These are phyloP conservation scores for Saccharomycopsis hybrid DNA, from an alignment of 1,139 yeast species.

Conservation along the genomic window DNA sequence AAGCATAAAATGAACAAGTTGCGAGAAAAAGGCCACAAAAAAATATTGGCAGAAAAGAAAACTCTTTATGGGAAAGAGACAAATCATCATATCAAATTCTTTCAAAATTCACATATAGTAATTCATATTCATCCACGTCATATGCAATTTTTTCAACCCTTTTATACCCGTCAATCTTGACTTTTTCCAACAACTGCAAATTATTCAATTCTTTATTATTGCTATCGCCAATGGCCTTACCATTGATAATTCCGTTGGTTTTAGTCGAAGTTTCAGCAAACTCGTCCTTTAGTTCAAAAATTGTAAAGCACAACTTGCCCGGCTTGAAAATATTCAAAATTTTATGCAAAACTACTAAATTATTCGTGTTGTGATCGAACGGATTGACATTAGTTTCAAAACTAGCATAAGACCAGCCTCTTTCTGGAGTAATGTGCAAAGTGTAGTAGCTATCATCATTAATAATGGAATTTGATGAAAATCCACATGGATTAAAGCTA, in stretches of 20 bases:
- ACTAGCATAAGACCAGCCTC: slow-evolving; percentile 93
- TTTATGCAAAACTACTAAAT: slow-evolving; percentile 46
- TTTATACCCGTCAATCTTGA: slow-evolving; percentile 46
- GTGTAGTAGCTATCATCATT: slow-evolving; percentile 71
- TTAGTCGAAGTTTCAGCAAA: slow-evolving; percentile 18
- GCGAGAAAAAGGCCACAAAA: too few relatives aligned
- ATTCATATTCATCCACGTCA: slow-evolving; percentile 55
- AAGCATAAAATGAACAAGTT: too few relatives aligned
- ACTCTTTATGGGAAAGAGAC: too few relatives aligned
- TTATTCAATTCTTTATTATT: slow-evolving; percentile 21
- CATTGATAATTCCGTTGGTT: slow-evolving; percentile 9
- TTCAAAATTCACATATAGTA: slow-evolving; percentile 34
- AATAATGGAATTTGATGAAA: slow-evolving; percentile 76
- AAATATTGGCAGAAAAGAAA: too few relatives aligned
- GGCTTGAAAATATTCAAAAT: slow-evolving; percentile 69
- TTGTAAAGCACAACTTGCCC: slow-evolving; percentile 67
- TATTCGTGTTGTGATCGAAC: slow-evolving; percentile 36
- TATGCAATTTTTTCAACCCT: slow-evolving; percentile 65
- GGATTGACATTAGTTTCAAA: slow-evolving; percentile 82
- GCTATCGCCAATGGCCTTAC: slow-evolving; percentile 11
- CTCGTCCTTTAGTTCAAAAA: slow-evolving; percentile 41
- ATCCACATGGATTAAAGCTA: slow-evolving; percentile 94
- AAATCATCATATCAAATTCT: not conserved
- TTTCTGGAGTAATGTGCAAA: slow-evolving; percentile 89
- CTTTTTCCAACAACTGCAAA: slow-evolving; percentile 28